phyloP scores from a whole-genome alignment of 73 alveolate genomes.

The Halteria grandinella region DNA sequence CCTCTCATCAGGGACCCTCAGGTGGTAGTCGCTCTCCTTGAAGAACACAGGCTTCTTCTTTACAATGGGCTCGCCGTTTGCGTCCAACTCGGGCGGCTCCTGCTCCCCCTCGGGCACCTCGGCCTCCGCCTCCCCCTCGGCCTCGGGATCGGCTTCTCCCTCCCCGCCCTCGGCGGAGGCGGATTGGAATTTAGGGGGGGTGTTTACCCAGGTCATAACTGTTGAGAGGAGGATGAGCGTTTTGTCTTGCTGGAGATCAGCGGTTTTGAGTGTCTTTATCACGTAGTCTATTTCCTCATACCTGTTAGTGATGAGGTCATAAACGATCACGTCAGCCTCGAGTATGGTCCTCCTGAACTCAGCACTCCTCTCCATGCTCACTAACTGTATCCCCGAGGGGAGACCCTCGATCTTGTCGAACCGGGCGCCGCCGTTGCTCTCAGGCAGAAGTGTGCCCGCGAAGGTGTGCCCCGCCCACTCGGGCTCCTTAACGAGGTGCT shows the following conservation, averaged over 20 bases:
- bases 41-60: slow-evolving; percentile 73
- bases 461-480: slow-evolving; percentile 53
- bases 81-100: slow-evolving; percentile 49
- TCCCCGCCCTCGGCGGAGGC: slow-evolving; percentile 75
- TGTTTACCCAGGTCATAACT: slow-evolving; percentile 94
- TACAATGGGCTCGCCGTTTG: slow-evolving; percentile 29
- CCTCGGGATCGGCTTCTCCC: slow-evolving; percentile 58
- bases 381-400: slow-evolving; percentile 53
- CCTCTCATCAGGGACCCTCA: slow-evolving; percentile 81
- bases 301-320: slow-evolving; percentile 62
- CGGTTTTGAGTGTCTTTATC: slow-evolving; percentile 63
- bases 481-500: slow-evolving; percentile 46
- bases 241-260: slow-evolving; percentile 38
- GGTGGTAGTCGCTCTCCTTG: slow-evolving; percentile 86
- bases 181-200: slow-evolving; percentile 82
- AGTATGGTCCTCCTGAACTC: slow-evolving; percentile 60
- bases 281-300: slow-evolving; percentile 74
- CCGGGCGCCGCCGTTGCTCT: slow-evolving; percentile 7
- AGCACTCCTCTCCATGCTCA: slow-evolving; percentile 51
- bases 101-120: slow-evolving; percentile 57
- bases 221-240: slow-evolving; percentile 84
- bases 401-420: not conserved
- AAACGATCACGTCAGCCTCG: slow-evolving; percentile 70
- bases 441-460: slow-evolving; percentile 29
- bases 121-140: slow-evolving; percentile 70